phyloP scores from a whole-genome alignment of 106 monocot species.

The Narthecium ossifragum region DNA sequence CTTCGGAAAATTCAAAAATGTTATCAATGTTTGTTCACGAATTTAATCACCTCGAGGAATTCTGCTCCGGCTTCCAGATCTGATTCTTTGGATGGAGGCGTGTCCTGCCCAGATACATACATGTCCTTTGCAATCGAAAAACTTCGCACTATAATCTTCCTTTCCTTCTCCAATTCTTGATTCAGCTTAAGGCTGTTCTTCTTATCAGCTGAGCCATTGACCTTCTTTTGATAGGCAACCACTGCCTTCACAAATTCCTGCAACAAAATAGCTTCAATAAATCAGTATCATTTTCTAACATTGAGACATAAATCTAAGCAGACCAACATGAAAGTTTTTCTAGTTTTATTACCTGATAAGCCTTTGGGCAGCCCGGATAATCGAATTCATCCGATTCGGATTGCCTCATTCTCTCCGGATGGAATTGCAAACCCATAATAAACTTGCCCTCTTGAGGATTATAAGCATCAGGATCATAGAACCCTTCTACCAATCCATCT shows the following conservation, averaged over 20 bases:
- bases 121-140: constrained; percentile 65
- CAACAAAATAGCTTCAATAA: background rate
- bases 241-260: constrained; percentile 90
- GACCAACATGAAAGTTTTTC: too few relatives aligned
- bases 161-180: constrained; percentile 67
- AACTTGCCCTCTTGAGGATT: constrained; percentile 81
- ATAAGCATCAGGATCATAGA: constrained; percentile 75
- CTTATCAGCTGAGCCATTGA: constrained; percentile 17
- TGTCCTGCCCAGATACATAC: constrained; percentile 25
- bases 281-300: too few relatives aligned
- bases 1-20: too few relatives aligned
- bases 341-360: constrained; percentile 61
- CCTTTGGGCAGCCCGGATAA: constrained; percentile 74
- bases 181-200: constrained; percentile 14
- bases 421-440: constrained; percentile 89
- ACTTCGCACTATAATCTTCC: constrained; percentile 58
- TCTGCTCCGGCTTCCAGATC: constrained; percentile 64
- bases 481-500: constrained; percentile 81
- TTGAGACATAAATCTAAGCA: too few relatives aligned
- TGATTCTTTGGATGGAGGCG: constrained; percentile 15
- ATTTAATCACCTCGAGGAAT: constrained; percentile 49
- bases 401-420: constrained; percentile 86
- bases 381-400: constrained; percentile 56
- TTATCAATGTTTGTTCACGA: background rate
- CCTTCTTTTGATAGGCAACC: constrained; percentile 72